A percentile compares a stretch with the other conserved stretches of the same genome.
These are phyloP conservation scores for Onygena corvina DNA, from an alignment of 2,329 filamentous ascomycete genomes.

Conservation along the genomic window DNA sequence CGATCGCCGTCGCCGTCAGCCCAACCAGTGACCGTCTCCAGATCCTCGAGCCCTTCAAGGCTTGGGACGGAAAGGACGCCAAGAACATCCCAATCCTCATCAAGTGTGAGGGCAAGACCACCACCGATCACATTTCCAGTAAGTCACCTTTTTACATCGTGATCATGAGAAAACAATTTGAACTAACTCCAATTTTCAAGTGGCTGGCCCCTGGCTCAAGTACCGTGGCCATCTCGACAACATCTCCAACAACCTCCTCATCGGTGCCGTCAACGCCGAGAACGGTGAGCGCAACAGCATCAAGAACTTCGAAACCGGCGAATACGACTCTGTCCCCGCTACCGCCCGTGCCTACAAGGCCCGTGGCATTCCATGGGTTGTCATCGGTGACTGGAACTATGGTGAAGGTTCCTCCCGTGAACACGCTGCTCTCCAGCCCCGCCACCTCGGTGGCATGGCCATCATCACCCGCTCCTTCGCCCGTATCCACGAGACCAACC, in stretches of 20 bases:
- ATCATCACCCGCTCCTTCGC: slow-evolving; percentile 94
- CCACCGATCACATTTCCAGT: slow-evolving; percentile 88
- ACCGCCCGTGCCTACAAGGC: slow-evolving; percentile 98
- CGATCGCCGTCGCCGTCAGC: slow-evolving; percentile 68
- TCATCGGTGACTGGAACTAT: slow-evolving; percentile 99
- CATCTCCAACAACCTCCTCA: slow-evolving; percentile 99
- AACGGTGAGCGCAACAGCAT: slow-evolving; percentile 98
- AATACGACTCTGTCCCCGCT: slow-evolving; percentile 78
- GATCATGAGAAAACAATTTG: neutral
- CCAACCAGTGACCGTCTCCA: slow-evolving; percentile 90
- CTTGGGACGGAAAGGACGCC: slow-evolving; percentile 90
- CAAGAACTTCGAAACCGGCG: slow-evolving; percentile 74
- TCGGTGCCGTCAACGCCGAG: slow-evolving; percentile 88
- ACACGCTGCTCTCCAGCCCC: slow-evolving; percentile 93
- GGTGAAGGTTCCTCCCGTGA: slow-evolving; percentile 95
- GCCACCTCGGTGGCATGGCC: slow-evolving; percentile 90
- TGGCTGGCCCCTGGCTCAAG: slow-evolving; percentile 95
- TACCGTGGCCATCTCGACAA: slow-evolving; percentile 98
- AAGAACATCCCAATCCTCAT: slow-evolving; percentile 78
- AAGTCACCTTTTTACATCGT: slow-evolving; percentile 12
- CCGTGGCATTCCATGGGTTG: slow-evolving; percentile 92
- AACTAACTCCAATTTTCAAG: slow-evolving; percentile 16
- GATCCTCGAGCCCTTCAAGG: slow-evolving; percentile 68
- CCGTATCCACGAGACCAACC: slow-evolving; percentile 99
- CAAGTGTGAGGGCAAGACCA: slow-evolving; percentile 94